Evolutionary conservation across 768 basidiomycete genomes (phyloP).

Genomic region (Rossbeevera mucosa): DNA sequence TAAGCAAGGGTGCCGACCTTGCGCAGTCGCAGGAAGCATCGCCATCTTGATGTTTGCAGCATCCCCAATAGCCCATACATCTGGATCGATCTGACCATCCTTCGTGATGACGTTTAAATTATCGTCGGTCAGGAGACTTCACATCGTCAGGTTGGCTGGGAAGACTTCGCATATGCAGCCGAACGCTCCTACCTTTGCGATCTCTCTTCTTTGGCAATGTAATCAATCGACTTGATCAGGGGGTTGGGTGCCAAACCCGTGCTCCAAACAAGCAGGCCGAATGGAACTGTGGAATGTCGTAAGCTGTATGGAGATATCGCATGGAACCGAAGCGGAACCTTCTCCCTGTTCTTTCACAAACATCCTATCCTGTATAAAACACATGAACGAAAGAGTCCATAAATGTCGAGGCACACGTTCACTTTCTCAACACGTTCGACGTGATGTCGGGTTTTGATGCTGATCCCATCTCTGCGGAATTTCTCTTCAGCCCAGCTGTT

Average conservation of each 20-base stretch:
- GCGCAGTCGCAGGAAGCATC: constrained; percentile 78
- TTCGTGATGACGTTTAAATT: constrained; percentile 57
- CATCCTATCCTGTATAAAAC: constrained; percentile 49
- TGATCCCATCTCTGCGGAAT: constrained; percentile 71
- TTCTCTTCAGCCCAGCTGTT: constrained; percentile 63
- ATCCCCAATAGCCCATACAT: constrained; percentile 84
- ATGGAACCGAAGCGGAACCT: constrained; percentile 36
- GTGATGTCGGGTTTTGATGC: constrained; percentile 65
- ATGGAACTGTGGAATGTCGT: constrained; percentile 49
- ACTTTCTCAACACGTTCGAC: constrained; percentile 67
- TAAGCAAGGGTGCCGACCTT: constrained; percentile 43
- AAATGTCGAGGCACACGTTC: constrained; percentile 9
- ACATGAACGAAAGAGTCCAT: constrained; percentile 8
- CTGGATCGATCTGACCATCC: constrained; percentile 50
- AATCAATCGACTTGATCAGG: constrained; percentile 56
- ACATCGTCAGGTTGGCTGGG: constrained; percentile 7
- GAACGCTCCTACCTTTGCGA: constrained; percentile 41
- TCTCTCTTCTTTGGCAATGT: constrained; percentile 57
- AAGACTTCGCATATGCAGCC: constrained; percentile 30
- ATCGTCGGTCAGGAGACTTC: constrained; percentile 47
- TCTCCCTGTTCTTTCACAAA: constrained; percentile 68
- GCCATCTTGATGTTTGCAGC: constrained; percentile 55
- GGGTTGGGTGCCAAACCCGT: constrained; percentile 85
- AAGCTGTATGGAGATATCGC: constrained; percentile 1
- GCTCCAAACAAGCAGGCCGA: constrained; percentile 83